These are phyloP conservation scores for Pholiota molesta DNA, from an alignment of 768 basidiomycete species.

Conservation along the genomic window DNA sequence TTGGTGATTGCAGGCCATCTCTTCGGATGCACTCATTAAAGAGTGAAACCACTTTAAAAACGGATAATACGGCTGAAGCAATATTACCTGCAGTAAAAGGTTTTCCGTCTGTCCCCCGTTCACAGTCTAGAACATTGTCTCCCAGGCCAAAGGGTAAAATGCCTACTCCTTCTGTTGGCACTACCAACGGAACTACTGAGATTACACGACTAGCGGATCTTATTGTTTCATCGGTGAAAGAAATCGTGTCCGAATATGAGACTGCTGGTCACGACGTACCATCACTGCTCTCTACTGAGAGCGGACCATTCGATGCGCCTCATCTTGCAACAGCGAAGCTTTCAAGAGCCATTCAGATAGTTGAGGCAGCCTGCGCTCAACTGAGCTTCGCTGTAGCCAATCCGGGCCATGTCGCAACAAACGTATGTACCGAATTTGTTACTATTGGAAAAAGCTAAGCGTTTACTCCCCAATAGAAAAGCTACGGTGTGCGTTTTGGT, in stretches of 20 bases:
- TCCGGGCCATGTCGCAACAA: slow-evolving; percentile 28
- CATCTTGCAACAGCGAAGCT: slow-evolving; percentile 17
- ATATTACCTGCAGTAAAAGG: neutral
- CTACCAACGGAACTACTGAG: slow-evolving; percentile 8
- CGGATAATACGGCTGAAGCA: neutral
- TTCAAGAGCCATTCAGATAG: slow-evolving; percentile 25
- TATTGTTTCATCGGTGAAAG: slow-evolving; percentile 12
- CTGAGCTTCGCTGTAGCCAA: slow-evolving; percentile 26
- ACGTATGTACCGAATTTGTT: slow-evolving; percentile 21
- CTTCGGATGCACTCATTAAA: neutral
- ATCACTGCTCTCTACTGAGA: slow-evolving; percentile 32
- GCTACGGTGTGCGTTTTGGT: slow-evolving; percentile 1
- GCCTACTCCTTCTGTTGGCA: neutral
- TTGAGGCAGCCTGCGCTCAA: slow-evolving; percentile 33
- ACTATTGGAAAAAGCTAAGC: neutral
- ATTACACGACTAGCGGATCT: slow-evolving; percentile 10
- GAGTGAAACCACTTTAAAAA: neutral
- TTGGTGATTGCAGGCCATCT: no score
- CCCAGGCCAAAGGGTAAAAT: neutral
- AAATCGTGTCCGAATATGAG: slow-evolving; percentile 21
- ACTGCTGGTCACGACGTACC: slow-evolving; percentile 30
- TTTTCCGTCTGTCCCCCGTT: neutral
- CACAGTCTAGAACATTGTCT: neutral
- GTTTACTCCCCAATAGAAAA: neutral
- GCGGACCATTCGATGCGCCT: slow-evolving; percentile 34